Evolutionary conservation across 2,329 filamentous ascomycete species (phyloP).

Genomic region (Neofusicoccum sp.): DNA sequence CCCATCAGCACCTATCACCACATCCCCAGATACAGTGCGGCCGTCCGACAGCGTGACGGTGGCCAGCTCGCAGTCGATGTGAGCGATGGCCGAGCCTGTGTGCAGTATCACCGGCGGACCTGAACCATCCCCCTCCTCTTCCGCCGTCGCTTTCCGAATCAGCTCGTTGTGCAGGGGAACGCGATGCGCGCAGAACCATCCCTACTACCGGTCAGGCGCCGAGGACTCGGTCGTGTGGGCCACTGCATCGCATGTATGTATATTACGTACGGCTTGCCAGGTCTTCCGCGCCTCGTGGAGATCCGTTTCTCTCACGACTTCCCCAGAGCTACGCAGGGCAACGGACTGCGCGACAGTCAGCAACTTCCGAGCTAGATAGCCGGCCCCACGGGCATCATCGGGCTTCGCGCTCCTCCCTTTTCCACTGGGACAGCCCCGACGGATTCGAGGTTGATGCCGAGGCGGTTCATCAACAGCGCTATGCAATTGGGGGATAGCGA

Average conservation of each 20-base stretch:
- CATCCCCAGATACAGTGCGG: constrained; percentile 44
- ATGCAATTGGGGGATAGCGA: constrained; percentile 62
- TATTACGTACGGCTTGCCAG: constrained; percentile 10
- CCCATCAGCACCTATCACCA: constrained; percentile 57
- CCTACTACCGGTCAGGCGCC: background rate
- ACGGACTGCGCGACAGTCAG: background rate
- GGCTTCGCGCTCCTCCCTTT: no score
- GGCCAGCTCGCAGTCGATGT: constrained; percentile 42
- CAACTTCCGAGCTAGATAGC: no score
- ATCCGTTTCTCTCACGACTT: background rate
- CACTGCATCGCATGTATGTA: no score
- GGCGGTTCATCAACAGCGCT: constrained; percentile 51
- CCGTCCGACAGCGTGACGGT: constrained; percentile 49
- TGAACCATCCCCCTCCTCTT: constrained; percentile 33
- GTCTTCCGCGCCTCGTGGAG: background rate
- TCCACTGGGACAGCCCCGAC: constrained; percentile 34
- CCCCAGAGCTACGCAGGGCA: background rate
- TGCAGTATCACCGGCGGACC: constrained; percentile 39
- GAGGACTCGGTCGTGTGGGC: background rate
- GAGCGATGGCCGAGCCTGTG: constrained; percentile 43
- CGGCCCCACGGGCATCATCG: no score
- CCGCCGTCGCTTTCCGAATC: constrained; percentile 34
- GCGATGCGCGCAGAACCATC: constrained; percentile 47
- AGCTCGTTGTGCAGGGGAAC: constrained; percentile 53
- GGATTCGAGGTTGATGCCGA: constrained; percentile 43